Percentiles rank a stretch among this genome's conserved stretches.
Evolutionary conservation across 2,329 filamentous ascomycete species (phyloP).

Genomic region (Emergomyces orientalis): DNA sequence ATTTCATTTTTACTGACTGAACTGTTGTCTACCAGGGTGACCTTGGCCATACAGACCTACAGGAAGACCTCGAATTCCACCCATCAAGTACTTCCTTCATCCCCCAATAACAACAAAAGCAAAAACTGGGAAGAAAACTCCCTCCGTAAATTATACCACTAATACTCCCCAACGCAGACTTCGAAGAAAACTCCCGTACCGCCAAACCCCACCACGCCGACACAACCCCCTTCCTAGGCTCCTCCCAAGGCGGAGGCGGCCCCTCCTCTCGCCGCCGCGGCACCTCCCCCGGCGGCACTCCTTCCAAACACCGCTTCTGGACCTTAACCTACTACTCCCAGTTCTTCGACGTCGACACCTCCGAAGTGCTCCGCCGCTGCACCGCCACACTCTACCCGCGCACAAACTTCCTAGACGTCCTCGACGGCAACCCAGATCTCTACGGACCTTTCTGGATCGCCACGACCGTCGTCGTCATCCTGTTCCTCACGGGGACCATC

Average conservation of each 20-base stretch:
- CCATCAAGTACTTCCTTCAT: conserved; percentile 54
- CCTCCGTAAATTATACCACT: background rate
- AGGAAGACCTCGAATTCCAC: conserved; percentile 99
- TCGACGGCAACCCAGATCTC: conserved; percentile 92
- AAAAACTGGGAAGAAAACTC: background rate
- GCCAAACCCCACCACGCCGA: conserved; percentile 41
- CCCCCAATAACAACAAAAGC: background rate
- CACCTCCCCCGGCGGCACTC: conserved; percentile 31
- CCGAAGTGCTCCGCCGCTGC: conserved; percentile 77
- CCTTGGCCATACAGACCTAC: conserved; percentile 92
- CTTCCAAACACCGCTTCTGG: conserved; percentile 83
- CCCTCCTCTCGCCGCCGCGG: conserved; percentile 34
- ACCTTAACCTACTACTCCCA: conserved; percentile 87
- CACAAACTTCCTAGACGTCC: conserved; percentile 89
- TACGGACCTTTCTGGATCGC: conserved; percentile 99
- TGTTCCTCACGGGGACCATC: conserved; percentile 92
- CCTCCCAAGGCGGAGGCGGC: conserved; percentile 41
- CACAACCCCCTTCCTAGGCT: conserved; percentile 43
- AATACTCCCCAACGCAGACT: conserved; percentile 43
- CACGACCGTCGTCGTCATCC: conserved; percentile 88
- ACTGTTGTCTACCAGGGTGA: conserved; percentile 59
- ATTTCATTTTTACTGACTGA: background rate
- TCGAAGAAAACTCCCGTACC: conserved; percentile 51
- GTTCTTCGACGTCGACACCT: conserved; percentile 97
- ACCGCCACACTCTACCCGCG: conserved; percentile 81